Conservation (phyloP, 1,284 basidiomycete genomes). For the Microstroma glucosiphilum region DNA sequence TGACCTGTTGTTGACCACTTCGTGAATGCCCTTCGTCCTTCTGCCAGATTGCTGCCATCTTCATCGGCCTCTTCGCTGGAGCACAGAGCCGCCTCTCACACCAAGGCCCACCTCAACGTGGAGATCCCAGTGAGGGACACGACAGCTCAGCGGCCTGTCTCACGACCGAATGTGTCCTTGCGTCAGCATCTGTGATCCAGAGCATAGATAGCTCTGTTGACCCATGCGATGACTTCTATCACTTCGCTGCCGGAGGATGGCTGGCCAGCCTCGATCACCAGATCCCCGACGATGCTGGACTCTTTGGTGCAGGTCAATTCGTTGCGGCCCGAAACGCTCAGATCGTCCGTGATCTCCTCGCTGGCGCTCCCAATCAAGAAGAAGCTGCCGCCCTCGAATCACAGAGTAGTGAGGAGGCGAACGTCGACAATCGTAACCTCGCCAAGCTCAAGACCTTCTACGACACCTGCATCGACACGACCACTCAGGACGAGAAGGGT, state of each 20-base stretch:
- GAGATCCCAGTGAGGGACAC: slow-evolving; percentile 20
- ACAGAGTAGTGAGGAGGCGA: slow-evolving; percentile 14
- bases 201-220: slow-evolving; percentile 75
- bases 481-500: slow-evolving; percentile 53
- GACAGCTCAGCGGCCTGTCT: slow-evolving; percentile 58
- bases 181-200: slow-evolving; percentile 74
- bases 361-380: slow-evolving; percentile 25
- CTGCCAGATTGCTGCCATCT: slow-evolving; percentile 73
- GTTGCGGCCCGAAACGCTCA: slow-evolving; percentile 26
- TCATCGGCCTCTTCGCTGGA: slow-evolving; percentile 72
- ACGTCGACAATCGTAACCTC: slow-evolving; percentile 64
- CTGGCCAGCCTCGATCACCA: slow-evolving; percentile 24
- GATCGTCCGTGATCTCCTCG: slow-evolving; percentile 53
- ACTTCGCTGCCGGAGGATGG: slow-evolving; percentile 60
- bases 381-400: background rate
- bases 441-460: slow-evolving; percentile 75
- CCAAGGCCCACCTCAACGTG: slow-evolving; percentile 29
- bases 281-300: slow-evolving; percentile 53
- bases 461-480: slow-evolving; percentile 72
- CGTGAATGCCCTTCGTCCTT: slow-evolving; percentile 58
- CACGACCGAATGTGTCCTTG: slow-evolving; percentile 71
- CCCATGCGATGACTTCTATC: slow-evolving; percentile 92
- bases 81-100: slow-evolving; percentile 52
- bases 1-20: background rate
- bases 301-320: slow-evolving; percentile 51